Conservation (phyloP, 2,329 filamentous ascomycete genomes). For the Ophidiomyces ophidiicola region DNA sequence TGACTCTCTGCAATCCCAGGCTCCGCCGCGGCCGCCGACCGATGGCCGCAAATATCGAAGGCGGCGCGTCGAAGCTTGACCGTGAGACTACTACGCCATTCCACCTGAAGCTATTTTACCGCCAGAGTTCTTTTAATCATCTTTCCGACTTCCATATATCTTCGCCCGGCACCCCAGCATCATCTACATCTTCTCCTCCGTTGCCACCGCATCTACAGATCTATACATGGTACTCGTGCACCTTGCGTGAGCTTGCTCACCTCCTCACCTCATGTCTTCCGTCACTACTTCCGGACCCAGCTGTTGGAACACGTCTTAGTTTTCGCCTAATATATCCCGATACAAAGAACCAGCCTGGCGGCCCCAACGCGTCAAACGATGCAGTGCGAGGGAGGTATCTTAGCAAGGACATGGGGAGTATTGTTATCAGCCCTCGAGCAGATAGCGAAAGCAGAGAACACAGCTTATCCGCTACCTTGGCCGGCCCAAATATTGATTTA, state of each 20-base stretch:
- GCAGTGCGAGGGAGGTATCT: slow-evolving; percentile 51
- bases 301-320: slow-evolving; percentile 69
- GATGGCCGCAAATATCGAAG: slow-evolving; percentile 10
- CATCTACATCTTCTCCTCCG: slow-evolving; percentile 47
- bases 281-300: slow-evolving; percentile 56
- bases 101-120: slow-evolving; percentile 74
- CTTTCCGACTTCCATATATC: slow-evolving; percentile 31
- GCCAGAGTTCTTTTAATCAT: slow-evolving; percentile 56
- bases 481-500: slow-evolving; percentile 16
- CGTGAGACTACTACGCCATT: slow-evolving; percentile 66
- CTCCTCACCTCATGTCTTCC: slow-evolving; percentile 61
- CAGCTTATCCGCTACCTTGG: neutral
- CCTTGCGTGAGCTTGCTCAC: slow-evolving; percentile 66
- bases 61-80: slow-evolving; percentile 40
- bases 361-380: slow-evolving; percentile 17
- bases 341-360: slow-evolving; percentile 33
- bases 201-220: slow-evolving; percentile 61
- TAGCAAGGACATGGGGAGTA: slow-evolving; percentile 68
- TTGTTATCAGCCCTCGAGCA: slow-evolving; percentile 46
- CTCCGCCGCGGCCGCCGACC: neutral
- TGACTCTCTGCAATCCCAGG: too few species aligned
- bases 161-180: slow-evolving; percentile 28
- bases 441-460: neutral
- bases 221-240: slow-evolving; percentile 76
- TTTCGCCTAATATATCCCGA: slow-evolving; percentile 83